Percentiles rank a stretch among this genome's conserved stretches.
phyloP scores from a whole-genome alignment of 2,329 filamentous ascomycete genomes.

The Volutella citrinella region DNA sequence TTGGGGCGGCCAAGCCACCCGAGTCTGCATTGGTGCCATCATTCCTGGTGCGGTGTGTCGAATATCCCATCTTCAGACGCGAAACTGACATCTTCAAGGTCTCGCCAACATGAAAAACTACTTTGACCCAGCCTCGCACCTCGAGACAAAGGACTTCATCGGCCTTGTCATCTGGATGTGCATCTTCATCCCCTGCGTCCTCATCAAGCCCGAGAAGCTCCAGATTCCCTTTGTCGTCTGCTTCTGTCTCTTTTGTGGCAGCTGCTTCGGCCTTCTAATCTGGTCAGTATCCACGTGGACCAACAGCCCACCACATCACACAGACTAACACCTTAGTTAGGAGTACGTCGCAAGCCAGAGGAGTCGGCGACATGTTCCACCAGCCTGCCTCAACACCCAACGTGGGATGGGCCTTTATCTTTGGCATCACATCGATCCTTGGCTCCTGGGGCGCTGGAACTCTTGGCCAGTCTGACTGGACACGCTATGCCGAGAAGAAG shows the following conservation, averaged over 20 bases:
- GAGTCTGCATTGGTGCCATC: conserved; percentile 25
- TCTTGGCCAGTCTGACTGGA: conserved; percentile 27
- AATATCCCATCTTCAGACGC: background rate
- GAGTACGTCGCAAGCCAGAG: conserved; percentile 18
- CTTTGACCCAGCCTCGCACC: conserved; percentile 19
- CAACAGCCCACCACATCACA: background rate
- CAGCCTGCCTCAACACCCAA: conserved; percentile 16
- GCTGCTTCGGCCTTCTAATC: conserved; percentile 17
- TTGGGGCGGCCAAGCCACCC: conserved; percentile 27
- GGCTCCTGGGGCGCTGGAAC: conserved; percentile 24
- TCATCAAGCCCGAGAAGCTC: conserved; percentile 22
- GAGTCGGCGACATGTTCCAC: conserved; percentile 20
- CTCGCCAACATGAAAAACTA: conserved; percentile 22
- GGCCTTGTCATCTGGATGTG: conserved; percentile 24
- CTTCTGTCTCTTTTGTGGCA: conserved; percentile 21
- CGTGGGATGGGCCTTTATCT: conserved; percentile 28
- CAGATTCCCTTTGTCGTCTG: conserved; percentile 24
- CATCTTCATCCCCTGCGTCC: conserved; percentile 16
- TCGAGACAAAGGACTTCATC: conserved; percentile 25
- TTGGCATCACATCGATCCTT: conserved; percentile 28
- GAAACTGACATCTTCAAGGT: conserved; percentile 3
- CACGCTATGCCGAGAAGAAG: conserved; percentile 19
- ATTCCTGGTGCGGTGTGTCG: conserved; percentile 18
- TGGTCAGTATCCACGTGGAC: conserved; percentile 7
- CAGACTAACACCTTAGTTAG: conserved; percentile 5